These are phyloP conservation scores for Hypoxylon sp. DNA, from an alignment of 2,329 filamentous ascomycete genomes.

Conservation along the genomic window DNA sequence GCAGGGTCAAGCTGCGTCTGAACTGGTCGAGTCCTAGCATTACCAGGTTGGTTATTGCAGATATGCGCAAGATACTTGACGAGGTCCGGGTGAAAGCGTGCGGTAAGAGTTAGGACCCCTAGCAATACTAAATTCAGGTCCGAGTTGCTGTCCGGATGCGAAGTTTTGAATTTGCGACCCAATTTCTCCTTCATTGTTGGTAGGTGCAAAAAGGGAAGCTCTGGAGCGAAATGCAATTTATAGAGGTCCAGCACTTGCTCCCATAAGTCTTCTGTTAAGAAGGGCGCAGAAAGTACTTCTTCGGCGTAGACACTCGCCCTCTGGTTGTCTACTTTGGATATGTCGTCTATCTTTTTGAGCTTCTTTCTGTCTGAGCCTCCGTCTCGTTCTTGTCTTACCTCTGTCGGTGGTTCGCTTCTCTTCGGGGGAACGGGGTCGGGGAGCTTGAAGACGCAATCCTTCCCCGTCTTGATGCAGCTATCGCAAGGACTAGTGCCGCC, in stretches of 20 bases:
- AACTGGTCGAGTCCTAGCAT: constrained; percentile 55
- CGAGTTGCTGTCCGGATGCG: constrained; percentile 57
- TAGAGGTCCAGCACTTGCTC: constrained; percentile 78
- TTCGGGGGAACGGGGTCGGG: constrained; percentile 66
- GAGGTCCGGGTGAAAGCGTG: constrained; percentile 75
- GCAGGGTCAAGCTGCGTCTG: constrained; percentile 63
- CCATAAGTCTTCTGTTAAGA: constrained; percentile 77
- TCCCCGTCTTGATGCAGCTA: constrained; percentile 78
- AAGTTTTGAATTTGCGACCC: constrained; percentile 58
- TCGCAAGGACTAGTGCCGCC: constrained; percentile 80
- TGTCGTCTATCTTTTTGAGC: constrained; percentile 61
- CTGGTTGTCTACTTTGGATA: constrained; percentile 58
- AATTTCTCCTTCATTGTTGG: constrained; percentile 72
- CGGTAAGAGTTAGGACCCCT: constrained; percentile 77
- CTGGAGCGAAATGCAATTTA: constrained; percentile 78
- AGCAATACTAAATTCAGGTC: constrained; percentile 72
- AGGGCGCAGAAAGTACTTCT: constrained; percentile 72
- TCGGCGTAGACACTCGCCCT: constrained; percentile 61
- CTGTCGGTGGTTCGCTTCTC: constrained; percentile 58
- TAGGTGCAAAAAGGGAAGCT: constrained; percentile 79
- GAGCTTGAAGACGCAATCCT: constrained; percentile 76
- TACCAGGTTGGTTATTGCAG: constrained; percentile 54
- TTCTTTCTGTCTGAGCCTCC: constrained; percentile 66
- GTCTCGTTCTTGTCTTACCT: constrained; percentile 60
- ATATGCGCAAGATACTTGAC: constrained; percentile 67